Base-by-base conservation (phyloP, 148 eudicot species). In the Nepenthes gracilis region DNA sequence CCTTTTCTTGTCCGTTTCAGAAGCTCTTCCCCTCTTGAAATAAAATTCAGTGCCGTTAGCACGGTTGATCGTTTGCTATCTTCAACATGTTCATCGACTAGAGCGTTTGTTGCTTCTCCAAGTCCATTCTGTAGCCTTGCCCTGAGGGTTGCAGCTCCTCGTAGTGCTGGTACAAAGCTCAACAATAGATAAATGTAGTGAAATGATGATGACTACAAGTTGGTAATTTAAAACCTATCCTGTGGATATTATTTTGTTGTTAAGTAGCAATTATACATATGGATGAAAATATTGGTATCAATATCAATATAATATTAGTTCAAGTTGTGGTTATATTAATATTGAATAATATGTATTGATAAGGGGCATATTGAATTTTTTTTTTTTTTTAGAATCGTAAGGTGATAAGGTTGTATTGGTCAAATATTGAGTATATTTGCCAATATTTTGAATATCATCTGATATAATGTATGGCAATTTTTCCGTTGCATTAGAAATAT, bases 1-100 rank as follows among this genome's bases (percentile, higher is more conserved):
- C 97, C 96, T 82, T 92, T 88, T 61, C 96, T 82, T 34, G 98
- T 92, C 49, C 96, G 85, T 67, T 92, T 92, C 32, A 90, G 86
- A 70, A 92, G 90, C 69, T 88, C 94, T 33, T 80, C 86, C 1
- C 98, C 98, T 74, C 67, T 80, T 13, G 86, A 69, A 58, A 82
- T 81, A 53, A 85, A 83, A 66, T 79, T 78, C 71, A 88, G 62
- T 33, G 86, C 80, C 33, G 73, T 58, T 60, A 65, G 50, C 13
- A 75, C 62, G 74, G 60, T 78, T 14, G 75, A 52, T 45, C 82
- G 86, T 75, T 75, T 80, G 52, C 82, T 71, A 23, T 81, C 83
- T 72, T 80, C 81, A 60, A 63, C 65, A 43, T 73, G 75, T 54
- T 85, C 81, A 43, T 78, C 77, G 35, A 67, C 67, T 54, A 80